phyloP scores from a whole-genome alignment of 1,284 basidiomycete species.

The Cystobasidium sp. region DNA sequence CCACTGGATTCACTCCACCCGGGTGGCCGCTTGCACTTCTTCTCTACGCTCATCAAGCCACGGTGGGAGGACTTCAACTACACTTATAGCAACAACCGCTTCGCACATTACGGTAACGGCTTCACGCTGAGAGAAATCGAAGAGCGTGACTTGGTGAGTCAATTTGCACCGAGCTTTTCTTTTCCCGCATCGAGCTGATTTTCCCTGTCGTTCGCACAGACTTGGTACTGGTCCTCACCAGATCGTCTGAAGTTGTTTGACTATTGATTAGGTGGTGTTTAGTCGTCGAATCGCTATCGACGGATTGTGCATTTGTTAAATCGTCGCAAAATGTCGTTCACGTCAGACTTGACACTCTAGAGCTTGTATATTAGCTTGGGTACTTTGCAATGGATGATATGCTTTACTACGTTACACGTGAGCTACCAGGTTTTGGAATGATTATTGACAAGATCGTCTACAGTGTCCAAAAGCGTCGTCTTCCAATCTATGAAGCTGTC shows the following conservation, averaged over 20 bases:
- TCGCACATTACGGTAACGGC: constrained; percentile 53
- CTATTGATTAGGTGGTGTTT: neutral
- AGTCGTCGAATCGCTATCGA: neutral
- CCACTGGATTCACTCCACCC: constrained; percentile 40
- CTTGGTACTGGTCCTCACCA: constrained; percentile 39
- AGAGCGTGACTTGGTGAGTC: constrained; percentile 32
- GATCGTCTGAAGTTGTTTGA: constrained; percentile 27
- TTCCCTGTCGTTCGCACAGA: neutral
- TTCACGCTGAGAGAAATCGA: constrained; percentile 50
- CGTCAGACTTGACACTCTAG: neutral
- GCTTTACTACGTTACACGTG: neutral
- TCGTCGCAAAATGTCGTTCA: neutral
- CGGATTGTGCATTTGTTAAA: neutral
- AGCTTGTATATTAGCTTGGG: neutral
- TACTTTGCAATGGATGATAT: neutral
- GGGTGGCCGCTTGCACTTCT: constrained; percentile 45
- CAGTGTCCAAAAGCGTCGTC: constrained; percentile 18
- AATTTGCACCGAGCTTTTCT: neutral
- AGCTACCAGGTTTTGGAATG: constrained; percentile 27
- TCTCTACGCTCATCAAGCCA: constrained; percentile 49
- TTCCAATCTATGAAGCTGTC: constrained; percentile 39
- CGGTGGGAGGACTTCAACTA: constrained; percentile 49
- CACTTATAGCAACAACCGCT: constrained; percentile 50
- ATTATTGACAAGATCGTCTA: constrained; percentile 31
- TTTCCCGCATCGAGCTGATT: neutral